phyloP scores from a whole-genome alignment of 179 eudicot species.

The Patellifolia procumbens region DNA sequence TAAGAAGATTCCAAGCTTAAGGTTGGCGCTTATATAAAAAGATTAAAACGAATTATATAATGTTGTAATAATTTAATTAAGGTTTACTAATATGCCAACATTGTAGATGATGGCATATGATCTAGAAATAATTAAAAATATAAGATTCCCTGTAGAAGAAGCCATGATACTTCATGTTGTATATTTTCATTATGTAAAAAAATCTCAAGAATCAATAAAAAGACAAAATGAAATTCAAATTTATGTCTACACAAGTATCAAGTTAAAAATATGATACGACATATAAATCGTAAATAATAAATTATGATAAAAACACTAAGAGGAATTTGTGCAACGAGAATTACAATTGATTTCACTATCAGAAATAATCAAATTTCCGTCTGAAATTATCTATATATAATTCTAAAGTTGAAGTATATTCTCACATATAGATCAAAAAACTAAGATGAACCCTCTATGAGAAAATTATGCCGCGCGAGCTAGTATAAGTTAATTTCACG shows the following conservation, averaged over 20 bases:
- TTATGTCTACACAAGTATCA: neutral
- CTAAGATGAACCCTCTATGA: neutral
- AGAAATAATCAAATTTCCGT: no score
- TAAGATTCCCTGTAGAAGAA: constrained; percentile 1
- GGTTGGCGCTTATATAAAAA: constrained; percentile 4
- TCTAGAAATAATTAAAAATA: neutral
- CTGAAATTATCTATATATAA: neutral
- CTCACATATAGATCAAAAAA: no score
- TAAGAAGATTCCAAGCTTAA: constrained; percentile 16
- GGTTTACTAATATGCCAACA: neutral
- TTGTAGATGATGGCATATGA: neutral
- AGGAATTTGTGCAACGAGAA: no score
- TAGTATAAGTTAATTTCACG: constrained; percentile 5
- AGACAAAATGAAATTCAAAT: neutral
- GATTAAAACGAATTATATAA: neutral
- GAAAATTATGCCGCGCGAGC: neutral
- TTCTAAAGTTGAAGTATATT: neutral
- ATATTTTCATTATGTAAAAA: no score
- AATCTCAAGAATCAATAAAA: neutral
- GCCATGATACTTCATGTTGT: neutral
- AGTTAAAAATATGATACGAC: neutral
- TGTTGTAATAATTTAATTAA: neutral
- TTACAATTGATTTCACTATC: no score
- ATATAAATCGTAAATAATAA: no score
- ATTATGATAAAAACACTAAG: no score